Conservation (phyloP, 2,329 filamentous ascomycete genomes). For the Ampelomyces quisqualis region DNA sequence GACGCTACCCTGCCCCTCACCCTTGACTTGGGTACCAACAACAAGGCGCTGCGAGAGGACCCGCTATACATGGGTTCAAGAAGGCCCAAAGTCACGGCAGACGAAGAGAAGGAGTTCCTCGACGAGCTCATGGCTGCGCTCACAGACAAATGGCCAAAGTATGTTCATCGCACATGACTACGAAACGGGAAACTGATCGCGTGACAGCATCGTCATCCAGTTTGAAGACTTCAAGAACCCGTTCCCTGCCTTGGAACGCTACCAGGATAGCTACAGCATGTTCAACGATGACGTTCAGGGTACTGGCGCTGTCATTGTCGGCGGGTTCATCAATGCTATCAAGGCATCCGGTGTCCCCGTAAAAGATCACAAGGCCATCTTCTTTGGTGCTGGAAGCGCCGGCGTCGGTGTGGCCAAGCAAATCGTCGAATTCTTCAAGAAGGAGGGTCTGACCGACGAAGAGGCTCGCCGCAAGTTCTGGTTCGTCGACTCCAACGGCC, state of each 20-base stretch:
- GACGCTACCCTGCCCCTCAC: slow-evolving; percentile 63
- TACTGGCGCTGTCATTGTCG: slow-evolving; percentile 91
- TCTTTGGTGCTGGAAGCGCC: slow-evolving; percentile 92
- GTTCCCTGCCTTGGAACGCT: slow-evolving; percentile 88
- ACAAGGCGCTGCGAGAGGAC: slow-evolving; percentile 69
- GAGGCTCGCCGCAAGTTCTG: slow-evolving; percentile 90
- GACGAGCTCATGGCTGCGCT: slow-evolving; percentile 96
- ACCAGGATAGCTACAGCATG: slow-evolving; percentile 84
- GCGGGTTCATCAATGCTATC: slow-evolving; percentile 72
- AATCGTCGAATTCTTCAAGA: slow-evolving; percentile 94
- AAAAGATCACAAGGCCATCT: slow-evolving; percentile 90
- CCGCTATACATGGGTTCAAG: slow-evolving; percentile 89
- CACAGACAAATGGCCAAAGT: slow-evolving; percentile 72
- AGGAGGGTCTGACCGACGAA: slow-evolving; percentile 83
- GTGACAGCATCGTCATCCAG: slow-evolving; percentile 70
- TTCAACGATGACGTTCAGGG: slow-evolving; percentile 99
- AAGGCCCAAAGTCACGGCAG: slow-evolving; percentile 72
- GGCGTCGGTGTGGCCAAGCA: slow-evolving; percentile 98
- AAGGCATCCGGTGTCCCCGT: slow-evolving; percentile 82
- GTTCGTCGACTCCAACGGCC: slow-evolving; percentile 94
- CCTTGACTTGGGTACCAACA: slow-evolving; percentile 64
- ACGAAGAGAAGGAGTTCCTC: slow-evolving; percentile 86
- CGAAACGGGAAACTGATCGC: slow-evolving; percentile 31
- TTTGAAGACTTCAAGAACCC: slow-evolving; percentile 99
- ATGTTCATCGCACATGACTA: slow-evolving; percentile 35